A percentile compares a stretch with the other conserved stretches of the same genome.
Evolutionary conservation across 306 rosid genomes (phyloP).

Genomic region (Prunus mongolica): DNA sequence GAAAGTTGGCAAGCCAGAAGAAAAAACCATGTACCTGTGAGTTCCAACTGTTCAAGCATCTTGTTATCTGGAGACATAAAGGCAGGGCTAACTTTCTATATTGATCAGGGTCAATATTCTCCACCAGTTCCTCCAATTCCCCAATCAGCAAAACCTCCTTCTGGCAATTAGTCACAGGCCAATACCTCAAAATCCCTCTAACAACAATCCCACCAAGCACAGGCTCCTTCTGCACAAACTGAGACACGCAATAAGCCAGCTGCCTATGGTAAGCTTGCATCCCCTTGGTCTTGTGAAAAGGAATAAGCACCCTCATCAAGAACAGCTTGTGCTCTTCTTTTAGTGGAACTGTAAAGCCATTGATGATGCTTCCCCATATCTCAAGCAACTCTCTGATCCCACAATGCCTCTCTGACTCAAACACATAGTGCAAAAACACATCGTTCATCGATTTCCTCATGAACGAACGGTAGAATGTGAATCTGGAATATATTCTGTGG

Average conservation of each 20-base stretch:
- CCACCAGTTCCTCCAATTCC: conserved; percentile 82
- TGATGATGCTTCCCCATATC: conserved; percentile 86
- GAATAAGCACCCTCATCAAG: conserved; percentile 76
- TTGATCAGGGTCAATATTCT: conserved; percentile 65
- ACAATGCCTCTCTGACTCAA: conserved; percentile 58
- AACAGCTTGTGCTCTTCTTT: conserved; percentile 90
- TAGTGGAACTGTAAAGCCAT: conserved; percentile 78
- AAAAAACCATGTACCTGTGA: conserved; percentile 49
- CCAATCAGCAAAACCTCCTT: conserved; percentile 71
- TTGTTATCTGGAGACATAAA: conserved; percentile 57
- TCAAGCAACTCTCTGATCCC: conserved; percentile 84
- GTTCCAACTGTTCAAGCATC: conserved; percentile 74
- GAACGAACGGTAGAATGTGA: conserved; percentile 42
- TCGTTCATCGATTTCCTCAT: conserved; percentile 81
- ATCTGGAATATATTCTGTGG: conserved; percentile 62
- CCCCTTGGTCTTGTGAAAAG: conserved; percentile 72
- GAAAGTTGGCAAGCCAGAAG: background rate
- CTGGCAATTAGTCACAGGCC: conserved; percentile 80
- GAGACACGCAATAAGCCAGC: conserved; percentile 72
- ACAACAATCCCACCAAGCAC: conserved; percentile 75
- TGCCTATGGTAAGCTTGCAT: conserved; percentile 66
- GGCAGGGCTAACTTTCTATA: conserved; percentile 77
- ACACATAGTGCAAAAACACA: conserved; percentile 56
- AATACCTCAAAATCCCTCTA: conserved; percentile 69
- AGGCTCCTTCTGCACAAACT: conserved; percentile 89